Conservation (phyloP, 2,329 filamentous ascomycete genomes). For the Xylaria sp. region DNA sequence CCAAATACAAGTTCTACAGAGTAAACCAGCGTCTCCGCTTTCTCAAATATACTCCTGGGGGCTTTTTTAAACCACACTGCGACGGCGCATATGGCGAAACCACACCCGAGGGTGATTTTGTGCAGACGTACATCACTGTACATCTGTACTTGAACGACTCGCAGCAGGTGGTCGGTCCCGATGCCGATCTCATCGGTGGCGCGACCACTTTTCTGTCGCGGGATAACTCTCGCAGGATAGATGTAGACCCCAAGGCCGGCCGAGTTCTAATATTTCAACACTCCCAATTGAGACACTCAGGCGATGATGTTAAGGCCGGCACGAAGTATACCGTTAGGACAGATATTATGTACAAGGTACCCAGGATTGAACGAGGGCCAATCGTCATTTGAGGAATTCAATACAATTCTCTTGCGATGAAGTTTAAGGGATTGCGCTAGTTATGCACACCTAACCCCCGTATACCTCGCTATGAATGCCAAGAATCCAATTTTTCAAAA, state of each 20-base stretch:
- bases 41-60: conserved; percentile 71
- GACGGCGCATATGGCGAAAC: conserved; percentile 67
- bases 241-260: conserved; percentile 62
- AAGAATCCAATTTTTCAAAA: too few species aligned
- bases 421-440: too few species aligned
- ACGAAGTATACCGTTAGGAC: conserved; percentile 63
- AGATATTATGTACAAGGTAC: conserved; percentile 55
- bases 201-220: conserved; percentile 60
- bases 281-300: conserved; percentile 55
- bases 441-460: too few species aligned
- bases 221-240: conserved; percentile 50
- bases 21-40: conserved; percentile 79
- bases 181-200: conserved; percentile 53
- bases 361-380: not conserved
- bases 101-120: conserved; percentile 50
- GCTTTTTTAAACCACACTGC: conserved; percentile 76
- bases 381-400: not conserved
- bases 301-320: conserved; percentile 56
- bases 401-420: not conserved
- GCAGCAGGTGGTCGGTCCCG: conserved; percentile 45
- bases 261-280: conserved; percentile 68
- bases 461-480: too few species aligned
- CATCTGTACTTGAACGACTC: conserved; percentile 62
- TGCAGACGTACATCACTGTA: conserved; percentile 58
- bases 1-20: conserved; percentile 51